These are phyloP conservation scores for Globomyces pollinis-pini DNA, from an alignment of 192 early-diverging fungal genomes.

Conservation along the genomic window DNA sequence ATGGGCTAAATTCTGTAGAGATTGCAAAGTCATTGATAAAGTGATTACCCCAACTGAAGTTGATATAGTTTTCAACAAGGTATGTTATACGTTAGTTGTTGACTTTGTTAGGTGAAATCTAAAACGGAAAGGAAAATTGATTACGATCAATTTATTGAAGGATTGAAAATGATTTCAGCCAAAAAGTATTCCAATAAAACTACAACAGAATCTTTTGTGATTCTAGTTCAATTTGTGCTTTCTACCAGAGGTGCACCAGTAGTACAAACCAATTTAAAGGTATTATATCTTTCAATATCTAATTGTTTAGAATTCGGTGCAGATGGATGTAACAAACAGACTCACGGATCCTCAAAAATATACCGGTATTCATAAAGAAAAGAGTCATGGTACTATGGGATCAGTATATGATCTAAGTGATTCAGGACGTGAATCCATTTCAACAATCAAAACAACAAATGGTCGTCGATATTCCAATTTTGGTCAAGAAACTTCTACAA, in stretches of 20 bases:
- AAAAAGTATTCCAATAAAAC: constrained; percentile 35
- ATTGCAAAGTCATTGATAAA: constrained; percentile 37
- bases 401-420: too few species aligned
- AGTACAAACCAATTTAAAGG: neutral
- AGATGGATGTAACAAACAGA: constrained; percentile 4
- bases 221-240: constrained; percentile 12
- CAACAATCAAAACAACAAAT: constrained; percentile 1
- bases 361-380: constrained; percentile 5
- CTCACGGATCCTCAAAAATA: constrained; percentile 5
- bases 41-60: constrained; percentile 38
- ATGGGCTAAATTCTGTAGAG: constrained; percentile 43
- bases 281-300: neutral
- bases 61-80: constrained; percentile 49
- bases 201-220: constrained; percentile 23
- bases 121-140: constrained; percentile 36
- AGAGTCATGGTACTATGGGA: too few species aligned
- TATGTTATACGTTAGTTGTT: too few species aligned
- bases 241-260: neutral
- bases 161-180: constrained; percentile 26
- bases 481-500: neutral
- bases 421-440: too few species aligned
- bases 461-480: neutral
- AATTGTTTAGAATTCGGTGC: neutral
- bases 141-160: constrained; percentile 31
- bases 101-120: constrained; percentile 40